phyloP scores from a whole-genome alignment of 225 moss, liverwort and hornwort species.

The Neckera pumila region DNA sequence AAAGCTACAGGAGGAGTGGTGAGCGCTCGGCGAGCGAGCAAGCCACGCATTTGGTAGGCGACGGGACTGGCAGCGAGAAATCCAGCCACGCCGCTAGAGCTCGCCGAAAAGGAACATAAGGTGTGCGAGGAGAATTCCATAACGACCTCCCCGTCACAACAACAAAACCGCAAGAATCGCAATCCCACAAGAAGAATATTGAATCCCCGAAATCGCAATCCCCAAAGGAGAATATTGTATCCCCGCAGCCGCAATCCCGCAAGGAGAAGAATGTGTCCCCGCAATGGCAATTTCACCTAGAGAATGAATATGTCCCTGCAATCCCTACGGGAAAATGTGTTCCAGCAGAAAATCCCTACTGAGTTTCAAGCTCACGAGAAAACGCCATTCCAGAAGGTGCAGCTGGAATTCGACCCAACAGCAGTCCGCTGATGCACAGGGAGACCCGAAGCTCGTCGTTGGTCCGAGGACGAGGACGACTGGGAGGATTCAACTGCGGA shows the following conservation, averaged over 20 bases:
- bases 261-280: neutral
- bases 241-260: neutral
- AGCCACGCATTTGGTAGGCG: neutral
- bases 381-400: neutral
- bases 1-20: neutral
- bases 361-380: neutral
- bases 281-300: neutral
- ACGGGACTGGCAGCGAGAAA: neutral
- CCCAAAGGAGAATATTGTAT: neutral
- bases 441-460: neutral
- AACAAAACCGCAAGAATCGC: neutral
- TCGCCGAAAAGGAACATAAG: neutral
- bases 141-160: neutral
- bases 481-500: neutral
- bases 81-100: constrained; percentile 1
- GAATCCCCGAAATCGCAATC: neutral
- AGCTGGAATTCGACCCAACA: neutral
- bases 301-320: neutral
- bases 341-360: neutral
- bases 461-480: neutral
- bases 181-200: neutral
- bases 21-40: constrained; percentile 8
- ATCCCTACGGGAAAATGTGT: neutral
- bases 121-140: constrained; percentile 19
- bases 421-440: neutral